Evolutionary conservation across 345 rosid species (phyloP).

Genomic region (Hevea brasiliensis): DNA sequence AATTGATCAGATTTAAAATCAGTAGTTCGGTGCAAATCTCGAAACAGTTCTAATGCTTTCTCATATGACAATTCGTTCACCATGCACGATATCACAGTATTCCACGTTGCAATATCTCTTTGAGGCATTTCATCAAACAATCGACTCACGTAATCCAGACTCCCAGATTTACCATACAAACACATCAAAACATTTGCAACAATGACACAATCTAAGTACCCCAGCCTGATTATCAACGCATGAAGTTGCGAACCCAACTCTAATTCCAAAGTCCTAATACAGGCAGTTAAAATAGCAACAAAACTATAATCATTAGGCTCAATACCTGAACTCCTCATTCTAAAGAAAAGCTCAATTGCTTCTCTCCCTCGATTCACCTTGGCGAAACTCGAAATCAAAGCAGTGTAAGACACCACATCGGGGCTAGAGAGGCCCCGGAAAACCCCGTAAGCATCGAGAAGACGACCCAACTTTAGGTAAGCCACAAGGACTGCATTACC

Average conservation of each 20-base stretch:
- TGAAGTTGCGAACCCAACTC: conserved; percentile 59
- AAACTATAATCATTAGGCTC: conserved; percentile 52
- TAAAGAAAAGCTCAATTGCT: conserved; percentile 56
- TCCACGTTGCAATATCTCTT: conserved; percentile 69
- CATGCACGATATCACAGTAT: conserved; percentile 63
- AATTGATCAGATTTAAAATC: conserved; percentile 49
- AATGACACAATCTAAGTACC: conserved; percentile 40
- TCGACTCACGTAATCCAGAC: conserved; percentile 38
- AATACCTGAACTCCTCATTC: conserved; percentile 53
- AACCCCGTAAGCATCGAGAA: conserved; percentile 49
- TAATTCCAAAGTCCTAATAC: conserved; percentile 37
- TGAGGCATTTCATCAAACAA: conserved; percentile 69
- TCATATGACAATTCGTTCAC: conserved; percentile 42
- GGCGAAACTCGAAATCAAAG: conserved; percentile 60
- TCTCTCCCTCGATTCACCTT: conserved; percentile 49
- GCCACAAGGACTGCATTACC: conserved; percentile 56
- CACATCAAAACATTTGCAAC: conserved; percentile 73
- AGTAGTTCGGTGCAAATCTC: conserved; percentile 34
- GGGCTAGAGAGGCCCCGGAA: conserved; percentile 51
- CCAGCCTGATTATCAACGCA: conserved; percentile 45
- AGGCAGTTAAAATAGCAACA: conserved; percentile 58
- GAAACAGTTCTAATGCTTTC: conserved; percentile 51
- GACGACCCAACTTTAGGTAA: conserved; percentile 62
- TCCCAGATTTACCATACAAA: conserved; percentile 47
- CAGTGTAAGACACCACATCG: conserved; percentile 65